A percentile compares a stretch with the other conserved stretches of the same genome.
These are phyloP conservation scores for Emergomyces orientalis DNA, from an alignment of 2,329 filamentous ascomycete genomes.

Conservation along the genomic window DNA sequence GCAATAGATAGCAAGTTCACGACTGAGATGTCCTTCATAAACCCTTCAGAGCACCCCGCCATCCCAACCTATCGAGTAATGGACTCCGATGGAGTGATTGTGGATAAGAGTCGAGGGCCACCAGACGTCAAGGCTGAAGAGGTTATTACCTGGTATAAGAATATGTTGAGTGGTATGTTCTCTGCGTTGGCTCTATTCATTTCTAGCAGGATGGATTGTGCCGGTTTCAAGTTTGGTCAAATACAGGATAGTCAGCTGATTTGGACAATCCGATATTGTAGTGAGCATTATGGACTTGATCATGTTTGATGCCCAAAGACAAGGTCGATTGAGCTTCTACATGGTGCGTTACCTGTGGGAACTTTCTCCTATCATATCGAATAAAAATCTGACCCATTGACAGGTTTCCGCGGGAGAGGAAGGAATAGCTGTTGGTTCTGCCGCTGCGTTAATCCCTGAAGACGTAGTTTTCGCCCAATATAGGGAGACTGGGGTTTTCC, in stretches of 20 bases:
- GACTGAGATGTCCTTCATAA: slow-evolving; percentile 64
- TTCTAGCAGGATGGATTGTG: neutral
- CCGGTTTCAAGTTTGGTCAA: too few relatives aligned
- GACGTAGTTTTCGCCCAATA: slow-evolving; percentile 95
- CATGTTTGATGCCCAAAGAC: slow-evolving; percentile 96
- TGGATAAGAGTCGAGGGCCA: slow-evolving; percentile 61
- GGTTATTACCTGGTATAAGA: slow-evolving; percentile 50
- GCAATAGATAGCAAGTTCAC: slow-evolving; percentile 92
- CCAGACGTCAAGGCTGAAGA: slow-evolving; percentile 58
- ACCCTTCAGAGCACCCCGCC: slow-evolving; percentile 60
- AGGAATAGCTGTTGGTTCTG: slow-evolving; percentile 82
- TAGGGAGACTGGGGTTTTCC: slow-evolving; percentile 82
- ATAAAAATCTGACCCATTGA: neutral
- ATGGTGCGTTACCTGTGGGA: slow-evolving; percentile 54
- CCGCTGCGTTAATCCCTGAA: slow-evolving; percentile 68
- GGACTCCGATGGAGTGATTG: slow-evolving; percentile 74
- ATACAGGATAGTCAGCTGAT: neutral
- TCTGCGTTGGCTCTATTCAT: too few relatives aligned
- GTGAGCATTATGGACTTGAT: slow-evolving; percentile 87
- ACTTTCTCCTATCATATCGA: neutral
- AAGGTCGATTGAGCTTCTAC: slow-evolving; percentile 91
- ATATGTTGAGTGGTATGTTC: slow-evolving; percentile 50
- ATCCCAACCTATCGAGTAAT: slow-evolving; percentile 89
- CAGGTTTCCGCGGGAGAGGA: slow-evolving; percentile 78
- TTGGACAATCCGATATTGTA: slow-evolving; percentile 17